Evolutionary conservation across 352 stramenopile genomes (phyloP), one percentile per base, ranked within the genome.

Genomic region (Thraustochytrium sp.): DNA sequence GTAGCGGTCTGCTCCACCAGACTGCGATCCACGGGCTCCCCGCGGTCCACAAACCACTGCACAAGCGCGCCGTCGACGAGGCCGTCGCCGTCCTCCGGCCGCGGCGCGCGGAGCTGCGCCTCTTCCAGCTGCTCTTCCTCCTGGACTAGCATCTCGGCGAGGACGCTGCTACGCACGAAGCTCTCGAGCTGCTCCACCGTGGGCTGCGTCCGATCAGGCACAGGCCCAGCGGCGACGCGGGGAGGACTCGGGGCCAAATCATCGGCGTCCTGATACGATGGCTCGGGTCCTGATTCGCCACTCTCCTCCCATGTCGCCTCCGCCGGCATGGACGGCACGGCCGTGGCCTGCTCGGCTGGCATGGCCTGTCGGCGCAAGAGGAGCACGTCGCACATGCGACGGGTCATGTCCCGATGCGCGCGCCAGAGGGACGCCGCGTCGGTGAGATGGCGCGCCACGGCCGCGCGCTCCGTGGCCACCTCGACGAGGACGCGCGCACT

Each of bases 11-110:
- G 5, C 46, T 44, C 23, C 26, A 77, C 49, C 40, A 23, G 13
- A 34, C 18, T 36, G 8, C 23, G 42, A 2, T 77, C 65, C 5
- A 77, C 46, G n/a, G 31, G 23, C 31, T 77, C 65, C 11, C 36
- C 65, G 8, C 37, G 65, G 31, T 77, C 65, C 29, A 77, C 46
- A 72, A 77, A 77, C 65, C 65, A 77, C 37, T 77, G 65, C 18
- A 77, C 65, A 2, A 77, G 0, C 23, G 26, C 65, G 16, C 65
- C 65, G 13, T 21, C 40, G 9, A 11, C 34, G 8, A 74, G n/a
- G 26, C 49, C 49, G n/a, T n/a, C n/a, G n/a, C n/a, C n/a, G n/a
- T 26, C 18, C 18, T 55, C 18, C 18, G 9, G 42, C 16, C 38
- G 62, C 37, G 18, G 63, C 3, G 11, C 18, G 16, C 18, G 34